A percentile compares a stretch with the other conserved stretches of the same genome.
Evolutionary conservation across 257 asterid species (phyloP).

Genomic region (Solanum piurae): DNA sequence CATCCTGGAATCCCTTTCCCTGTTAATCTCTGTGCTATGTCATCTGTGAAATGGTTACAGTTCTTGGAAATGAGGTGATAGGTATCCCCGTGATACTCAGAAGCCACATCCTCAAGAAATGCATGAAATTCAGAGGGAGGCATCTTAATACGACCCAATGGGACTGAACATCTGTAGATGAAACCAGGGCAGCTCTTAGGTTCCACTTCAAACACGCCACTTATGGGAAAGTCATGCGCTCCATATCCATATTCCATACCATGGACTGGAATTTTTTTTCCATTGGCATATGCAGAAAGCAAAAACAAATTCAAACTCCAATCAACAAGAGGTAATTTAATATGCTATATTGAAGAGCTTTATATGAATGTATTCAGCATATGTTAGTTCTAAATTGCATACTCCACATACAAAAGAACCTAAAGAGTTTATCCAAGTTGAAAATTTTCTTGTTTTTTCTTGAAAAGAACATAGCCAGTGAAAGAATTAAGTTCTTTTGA

Average conservation of each 20-base stretch:
- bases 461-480: not conserved
- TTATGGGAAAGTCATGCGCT: conserved; percentile 45
- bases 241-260: conserved; percentile 48
- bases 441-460: not conserved
- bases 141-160: conserved; percentile 26
- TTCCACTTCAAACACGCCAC: conserved; percentile 51
- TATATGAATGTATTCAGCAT: not conserved
- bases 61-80: conserved; percentile 45
- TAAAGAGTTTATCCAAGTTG: not conserved
- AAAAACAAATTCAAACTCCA: not conserved
- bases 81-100: conserved; percentile 47
- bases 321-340: not conserved
- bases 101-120: conserved; percentile 35
- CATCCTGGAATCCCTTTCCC: conserved; percentile 47
- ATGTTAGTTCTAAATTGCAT: not conserved
- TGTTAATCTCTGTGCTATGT: conserved; percentile 25
- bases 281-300: not conserved
- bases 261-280: conserved; percentile 18
- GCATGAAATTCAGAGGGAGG: conserved; percentile 27
- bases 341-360: not conserved
- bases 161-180: conserved; percentile 31
- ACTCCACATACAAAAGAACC: not conserved
- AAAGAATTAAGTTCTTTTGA: not conserved
- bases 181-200: conserved; percentile 49
- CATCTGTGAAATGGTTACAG: conserved; percentile 47